A percentile compares a stretch with the other conserved stretches of the same genome.
phyloP scores from a whole-genome alignment of 2,329 filamentous ascomycete genomes.

The Xenosphaeropsis pyriputrescens region DNA sequence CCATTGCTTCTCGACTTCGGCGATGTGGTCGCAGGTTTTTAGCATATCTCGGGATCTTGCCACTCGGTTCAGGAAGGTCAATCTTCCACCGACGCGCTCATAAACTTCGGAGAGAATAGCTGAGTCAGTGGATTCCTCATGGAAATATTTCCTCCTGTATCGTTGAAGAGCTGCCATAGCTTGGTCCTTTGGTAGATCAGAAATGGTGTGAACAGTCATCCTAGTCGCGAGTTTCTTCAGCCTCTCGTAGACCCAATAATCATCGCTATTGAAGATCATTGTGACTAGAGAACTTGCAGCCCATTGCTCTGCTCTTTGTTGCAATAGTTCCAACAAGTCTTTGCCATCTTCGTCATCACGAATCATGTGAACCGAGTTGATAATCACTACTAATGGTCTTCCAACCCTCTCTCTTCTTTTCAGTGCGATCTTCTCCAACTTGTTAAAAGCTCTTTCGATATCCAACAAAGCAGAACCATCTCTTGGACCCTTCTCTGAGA shows the following conservation, averaged over 20 bases:
- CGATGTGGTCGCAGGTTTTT: constrained; percentile 58
- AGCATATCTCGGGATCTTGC: constrained; percentile 80
- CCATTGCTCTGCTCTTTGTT: constrained; percentile 94
- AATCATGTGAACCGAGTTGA: constrained; percentile 87
- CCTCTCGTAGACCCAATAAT: constrained; percentile 97
- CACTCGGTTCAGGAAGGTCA: constrained; percentile 79
- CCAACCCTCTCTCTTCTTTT: constrained; percentile 42
- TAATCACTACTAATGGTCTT: constrained; percentile 73
- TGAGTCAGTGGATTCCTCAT: constrained; percentile 36
- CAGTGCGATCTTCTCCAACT: constrained; percentile 89
- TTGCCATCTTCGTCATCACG: constrained; percentile 87
- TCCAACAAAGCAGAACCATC: constrained; percentile 87
- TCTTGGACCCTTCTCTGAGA: constrained; percentile 82
- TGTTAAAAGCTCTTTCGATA: constrained; percentile 94
- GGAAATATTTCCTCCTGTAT: constrained; percentile 69
- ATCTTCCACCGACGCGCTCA: constrained; percentile 69
- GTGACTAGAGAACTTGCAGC: constrained; percentile 84
- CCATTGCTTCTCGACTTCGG: constrained; percentile 60
- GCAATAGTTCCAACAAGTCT: constrained; percentile 83
- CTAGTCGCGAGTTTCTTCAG: constrained; percentile 84
- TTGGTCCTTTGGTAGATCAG: constrained; percentile 65
- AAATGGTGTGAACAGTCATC: constrained; percentile 84
- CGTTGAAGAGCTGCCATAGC: constrained; percentile 64
- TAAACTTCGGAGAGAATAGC: constrained; percentile 64
- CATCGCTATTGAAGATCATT: constrained; percentile 87